Evolutionary conservation across 2,329 filamentous ascomycete species (phyloP), one percentile per base, ranked within the genome.

Genomic region (Sarocladium brachiariae): DNA sequence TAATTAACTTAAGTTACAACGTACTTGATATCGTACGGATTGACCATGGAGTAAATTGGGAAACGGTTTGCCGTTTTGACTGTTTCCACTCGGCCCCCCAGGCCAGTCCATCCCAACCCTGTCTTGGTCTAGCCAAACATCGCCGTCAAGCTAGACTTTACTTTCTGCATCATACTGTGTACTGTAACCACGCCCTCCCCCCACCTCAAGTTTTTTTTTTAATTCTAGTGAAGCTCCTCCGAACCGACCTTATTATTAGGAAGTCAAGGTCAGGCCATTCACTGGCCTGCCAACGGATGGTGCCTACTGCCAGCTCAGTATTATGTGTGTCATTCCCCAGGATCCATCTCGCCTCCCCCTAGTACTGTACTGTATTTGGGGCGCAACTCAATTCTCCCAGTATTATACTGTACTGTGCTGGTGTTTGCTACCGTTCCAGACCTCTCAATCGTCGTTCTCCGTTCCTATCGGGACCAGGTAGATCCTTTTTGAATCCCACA

Each of bases 401-500:
- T 33, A 47, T 47, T 47, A 47, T 30, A 47, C 43, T 47, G 27
- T 47, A 10, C 27, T 19, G n/a, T 24, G 10, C 27, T 30, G 11
- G 19, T 45, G 19, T 21, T 25, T 31, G n/a, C 27, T 21, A 33
- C 43, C 43, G 43, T 33, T 47, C 25, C n/a, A 11, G n/a, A 31
- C 43, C 7, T 30, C 13, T 13, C 27, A 30, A 13, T 7, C 27
- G 27, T 30, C 7, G 7, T 7, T 30, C 27, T 30, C 43, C 43
- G 43, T 47, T 31, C 18, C 43, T 47, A 31, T 47, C 25, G 43
- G 43, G n/a, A n/a, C 43, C 43, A 47, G 43, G 43, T 31, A 47
- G 43, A 47, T 47, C 43, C 43, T 47, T 47, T 47, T 47, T 23
- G 25, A 31, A 47, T 47, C 43, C 43, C 43, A 33, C 43, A 30